Conservation (phyloP, 495 filamentous ascomycete genomes). For the Talaromyces adpressus region DNA sequence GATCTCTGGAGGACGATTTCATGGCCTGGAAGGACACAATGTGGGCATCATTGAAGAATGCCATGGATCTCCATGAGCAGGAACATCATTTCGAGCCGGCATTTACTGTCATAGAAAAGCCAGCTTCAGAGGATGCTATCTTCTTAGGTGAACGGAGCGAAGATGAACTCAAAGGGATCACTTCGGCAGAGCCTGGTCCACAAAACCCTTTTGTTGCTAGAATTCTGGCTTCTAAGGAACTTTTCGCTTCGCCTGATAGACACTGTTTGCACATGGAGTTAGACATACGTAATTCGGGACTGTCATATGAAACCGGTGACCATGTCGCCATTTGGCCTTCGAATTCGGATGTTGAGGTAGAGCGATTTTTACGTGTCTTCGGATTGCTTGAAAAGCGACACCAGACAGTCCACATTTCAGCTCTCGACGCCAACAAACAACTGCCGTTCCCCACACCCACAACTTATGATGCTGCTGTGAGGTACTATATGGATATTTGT, state of each 20-base stretch:
- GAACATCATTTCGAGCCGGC: conserved; percentile 33
- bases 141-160: conserved; percentile 34
- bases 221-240: conserved; percentile 27
- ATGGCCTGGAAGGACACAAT: conserved; percentile 41
- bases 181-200: conserved; percentile 17
- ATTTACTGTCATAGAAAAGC: conserved; percentile 31
- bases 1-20: conserved; percentile 36
- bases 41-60: conserved; percentile 27
- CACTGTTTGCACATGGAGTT: conserved; percentile 47
- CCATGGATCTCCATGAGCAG: conserved; percentile 30
- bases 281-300: conserved; percentile 37
- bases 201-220: conserved; percentile 21
- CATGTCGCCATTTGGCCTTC: conserved; percentile 68
- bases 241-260: conserved; percentile 28
- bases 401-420: conserved; percentile 23
- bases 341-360: conserved; percentile 51
- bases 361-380: conserved; percentile 28
- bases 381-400: conserved; percentile 21
- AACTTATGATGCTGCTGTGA: conserved; percentile 31
- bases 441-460: conserved; percentile 37
- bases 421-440: conserved; percentile 26
- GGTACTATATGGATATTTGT: conserved; percentile 45
- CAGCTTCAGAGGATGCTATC: conserved; percentile 29
- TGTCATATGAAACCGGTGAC: conserved; percentile 65
- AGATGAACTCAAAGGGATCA: conserved; percentile 10